Conservation (phyloP, 306 rosid species). For the Quillaja saponaria region DNA sequence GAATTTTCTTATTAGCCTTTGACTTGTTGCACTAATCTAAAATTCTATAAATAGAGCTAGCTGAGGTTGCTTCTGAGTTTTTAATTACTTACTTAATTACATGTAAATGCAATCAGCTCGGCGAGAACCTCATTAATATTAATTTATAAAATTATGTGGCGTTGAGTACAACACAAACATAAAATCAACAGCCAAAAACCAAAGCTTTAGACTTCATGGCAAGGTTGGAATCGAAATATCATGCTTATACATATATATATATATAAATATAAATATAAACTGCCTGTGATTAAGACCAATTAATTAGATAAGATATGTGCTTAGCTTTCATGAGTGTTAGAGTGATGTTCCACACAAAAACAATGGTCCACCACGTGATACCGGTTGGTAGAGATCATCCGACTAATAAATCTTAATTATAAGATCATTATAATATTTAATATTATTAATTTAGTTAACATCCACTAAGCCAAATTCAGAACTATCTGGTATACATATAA, state of each 20-base stretch:
- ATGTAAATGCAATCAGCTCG: background rate
- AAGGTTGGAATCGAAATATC: conserved; percentile 38
- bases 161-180: background rate
- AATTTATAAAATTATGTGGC: background rate
- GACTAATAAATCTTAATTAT: background rate
- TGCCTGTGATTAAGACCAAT: conserved; percentile 38
- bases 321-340: conserved; percentile 10
- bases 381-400: conserved; percentile 26
- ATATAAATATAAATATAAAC: too few relatives aligned
- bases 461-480: too few relatives aligned
- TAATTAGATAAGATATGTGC: conserved; percentile 24
- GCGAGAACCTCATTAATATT: background rate
- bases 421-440: background rate
- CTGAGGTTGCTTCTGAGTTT: conserved; percentile 15
- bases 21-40: conserved; percentile 25
- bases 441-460: too few relatives aligned
- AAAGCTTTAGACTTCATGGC: conserved; percentile 27
- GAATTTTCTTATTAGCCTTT: conserved; percentile 11
- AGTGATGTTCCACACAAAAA: conserved; percentile 34
- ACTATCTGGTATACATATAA: too few relatives aligned
- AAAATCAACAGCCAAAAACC: conserved; percentile 23
- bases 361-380: conserved; percentile 44
- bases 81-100: too few relatives aligned
- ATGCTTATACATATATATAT: conserved; percentile 37
- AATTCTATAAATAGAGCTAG: too few relatives aligned